These are phyloP conservation scores for Lantana camara DNA, from an alignment of 257 asterid genomes.

Conservation along the genomic window DNA sequence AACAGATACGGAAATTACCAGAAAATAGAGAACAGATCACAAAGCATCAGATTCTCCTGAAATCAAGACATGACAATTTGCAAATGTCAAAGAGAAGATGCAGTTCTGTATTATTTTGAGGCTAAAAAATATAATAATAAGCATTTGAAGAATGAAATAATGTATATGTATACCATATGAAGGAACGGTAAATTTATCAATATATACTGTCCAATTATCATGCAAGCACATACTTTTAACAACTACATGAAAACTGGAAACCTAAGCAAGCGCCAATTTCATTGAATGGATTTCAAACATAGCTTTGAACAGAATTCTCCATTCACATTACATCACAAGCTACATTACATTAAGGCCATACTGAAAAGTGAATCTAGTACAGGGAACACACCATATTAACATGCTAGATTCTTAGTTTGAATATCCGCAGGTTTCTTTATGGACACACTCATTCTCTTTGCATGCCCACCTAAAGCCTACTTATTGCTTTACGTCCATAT, in stretches of 20 bases:
- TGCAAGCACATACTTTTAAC: neutral
- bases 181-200: neutral
- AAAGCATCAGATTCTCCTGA: conserved; percentile 3
- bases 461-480: conserved; percentile 75
- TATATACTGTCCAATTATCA: neutral
- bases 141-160: neutral
- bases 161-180: neutral
- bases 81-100: conserved; percentile 5
- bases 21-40: conserved; percentile 1
- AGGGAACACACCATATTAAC: neutral
- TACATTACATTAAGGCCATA: conserved; percentile 8
- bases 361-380: neutral
- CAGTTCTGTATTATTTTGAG: neutral
- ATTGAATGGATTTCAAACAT: neutral
- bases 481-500: conserved; percentile 62
- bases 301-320: neutral
- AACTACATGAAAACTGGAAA: neutral
- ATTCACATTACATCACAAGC: conserved; percentile 5
- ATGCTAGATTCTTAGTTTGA: conserved; percentile 8
- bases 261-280: neutral
- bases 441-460: conserved; percentile 46
- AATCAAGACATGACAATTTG: neutral
- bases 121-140: neutral
- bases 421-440: conserved; percentile 65
- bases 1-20: neutral